These are phyloP conservation scores for Grifola frondosa DNA, from an alignment of 1,284 basidiomycete species.

Conservation along the genomic window DNA sequence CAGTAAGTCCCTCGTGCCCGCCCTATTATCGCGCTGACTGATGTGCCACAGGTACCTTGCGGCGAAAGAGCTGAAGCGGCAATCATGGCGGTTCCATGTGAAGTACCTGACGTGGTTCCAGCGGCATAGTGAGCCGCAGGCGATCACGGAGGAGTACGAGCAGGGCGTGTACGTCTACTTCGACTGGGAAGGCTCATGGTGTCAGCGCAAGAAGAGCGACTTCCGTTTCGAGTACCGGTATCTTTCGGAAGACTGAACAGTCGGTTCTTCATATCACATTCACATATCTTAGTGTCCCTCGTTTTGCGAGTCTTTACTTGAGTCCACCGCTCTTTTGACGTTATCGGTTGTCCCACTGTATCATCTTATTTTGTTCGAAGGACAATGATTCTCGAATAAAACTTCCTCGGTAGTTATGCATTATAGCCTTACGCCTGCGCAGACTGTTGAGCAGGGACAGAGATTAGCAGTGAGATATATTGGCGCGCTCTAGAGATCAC, in stretches of 20 bases:
- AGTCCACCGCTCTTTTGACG: background rate
- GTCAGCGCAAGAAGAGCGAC: conserved; percentile 96
- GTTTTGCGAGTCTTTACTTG: background rate
- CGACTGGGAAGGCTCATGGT: conserved; percentile 98
- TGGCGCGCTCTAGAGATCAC: conserved; percentile 38
- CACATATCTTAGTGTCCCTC: background rate
- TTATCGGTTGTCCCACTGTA: conserved; percentile 7
- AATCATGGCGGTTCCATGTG: conserved; percentile 99
- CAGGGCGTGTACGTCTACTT: conserved; percentile 98
- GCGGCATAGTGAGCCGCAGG: conserved; percentile 97
- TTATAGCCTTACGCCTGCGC: background rate
- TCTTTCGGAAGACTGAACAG: conserved; percentile 76
- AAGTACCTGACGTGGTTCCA: conserved; percentile 99
- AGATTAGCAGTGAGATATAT: conserved; percentile 17
- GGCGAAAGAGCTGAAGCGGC: conserved; percentile 95
- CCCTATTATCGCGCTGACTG: conserved; percentile 9
- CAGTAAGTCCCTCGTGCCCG: conserved; percentile 57
- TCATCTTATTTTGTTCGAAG: conserved; percentile 10
- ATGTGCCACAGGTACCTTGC: conserved; percentile 75
- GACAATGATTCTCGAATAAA: too few species aligned
- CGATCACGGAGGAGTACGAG: conserved; percentile 99
- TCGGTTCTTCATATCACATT: conserved; percentile 4
- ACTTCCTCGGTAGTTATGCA: too few species aligned
- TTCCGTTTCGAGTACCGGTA: conserved; percentile 96
- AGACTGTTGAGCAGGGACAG: background rate